phyloP scores from a whole-genome alignment of 768 basidiomycete genomes.

The Phylloporus arenicola region DNA sequence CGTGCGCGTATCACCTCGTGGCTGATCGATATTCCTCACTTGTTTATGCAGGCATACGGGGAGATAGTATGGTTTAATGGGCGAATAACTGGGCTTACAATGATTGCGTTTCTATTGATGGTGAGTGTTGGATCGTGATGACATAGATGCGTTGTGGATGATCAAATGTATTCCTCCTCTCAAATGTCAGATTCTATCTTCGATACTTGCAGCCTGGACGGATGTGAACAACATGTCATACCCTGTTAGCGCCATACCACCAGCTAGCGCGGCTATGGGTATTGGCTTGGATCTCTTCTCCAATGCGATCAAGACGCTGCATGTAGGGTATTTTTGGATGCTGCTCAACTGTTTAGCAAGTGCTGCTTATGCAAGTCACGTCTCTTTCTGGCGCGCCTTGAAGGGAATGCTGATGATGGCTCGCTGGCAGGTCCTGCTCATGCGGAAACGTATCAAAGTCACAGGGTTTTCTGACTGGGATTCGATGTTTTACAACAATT shows the following conservation, averaged over 20 bases:
- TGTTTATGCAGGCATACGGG: constrained; percentile 73
- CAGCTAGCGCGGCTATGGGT: constrained; percentile 24
- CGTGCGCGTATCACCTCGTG: constrained; percentile 41
- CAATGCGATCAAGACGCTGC: constrained; percentile 46
- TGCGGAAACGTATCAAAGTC: constrained; percentile 93
- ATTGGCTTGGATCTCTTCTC: constrained; percentile 35
- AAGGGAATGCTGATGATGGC: constrained; percentile 2
- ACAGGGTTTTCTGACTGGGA: constrained; percentile 99
- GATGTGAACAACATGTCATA: constrained; percentile 52
- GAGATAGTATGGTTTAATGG: constrained; percentile 98
- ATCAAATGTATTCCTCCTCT: background rate
- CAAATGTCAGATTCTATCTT: constrained; percentile 71
- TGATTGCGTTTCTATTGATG: constrained; percentile 91
- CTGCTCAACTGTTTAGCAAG: constrained; percentile 83
- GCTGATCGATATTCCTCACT: background rate
- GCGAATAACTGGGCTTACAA: constrained; percentile 77
- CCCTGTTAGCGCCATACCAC: constrained; percentile 22
- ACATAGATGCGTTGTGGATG: background rate
- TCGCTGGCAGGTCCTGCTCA: constrained; percentile 69
- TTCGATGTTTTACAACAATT: constrained; percentile 98
- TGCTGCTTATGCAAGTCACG: constrained; percentile 74
- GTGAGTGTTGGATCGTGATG: constrained; percentile 35
- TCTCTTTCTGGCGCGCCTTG: background rate
- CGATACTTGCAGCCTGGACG: constrained; percentile 93
- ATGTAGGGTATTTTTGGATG: constrained; percentile 97